Conservation (phyloP, 495 filamentous ascomycete species). For the Lophium mytilinum region DNA sequence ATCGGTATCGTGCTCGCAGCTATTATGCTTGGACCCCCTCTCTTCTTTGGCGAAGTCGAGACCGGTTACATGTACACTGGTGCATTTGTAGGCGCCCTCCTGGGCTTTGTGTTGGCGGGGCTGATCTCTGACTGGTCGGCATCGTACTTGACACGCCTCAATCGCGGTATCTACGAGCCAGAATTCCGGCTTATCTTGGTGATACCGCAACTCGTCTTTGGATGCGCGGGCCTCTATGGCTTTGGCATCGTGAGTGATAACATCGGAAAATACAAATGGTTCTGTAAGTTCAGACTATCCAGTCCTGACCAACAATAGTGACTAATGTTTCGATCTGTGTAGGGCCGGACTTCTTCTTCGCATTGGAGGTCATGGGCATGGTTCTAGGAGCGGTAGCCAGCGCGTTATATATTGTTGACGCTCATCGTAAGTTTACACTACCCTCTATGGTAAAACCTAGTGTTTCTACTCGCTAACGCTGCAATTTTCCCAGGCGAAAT, state of each 20-base stretch:
- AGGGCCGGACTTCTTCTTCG: conserved; percentile 67
- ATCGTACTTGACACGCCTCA: conserved; percentile 58
- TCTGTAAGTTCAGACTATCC: conserved; percentile 22
- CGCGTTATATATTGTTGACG: conserved; percentile 89
- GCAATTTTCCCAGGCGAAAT: conserved; percentile 60
- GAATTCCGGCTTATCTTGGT: conserved; percentile 82
- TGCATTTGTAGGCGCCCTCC: conserved; percentile 72
- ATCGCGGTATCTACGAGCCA: conserved; percentile 79
- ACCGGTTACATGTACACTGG: conserved; percentile 85
- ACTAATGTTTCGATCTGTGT: too few species aligned
- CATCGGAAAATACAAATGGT: conserved; percentile 54
- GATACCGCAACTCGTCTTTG: conserved; percentile 68
- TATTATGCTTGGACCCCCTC: conserved; percentile 70
- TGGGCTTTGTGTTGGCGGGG: conserved; percentile 72
- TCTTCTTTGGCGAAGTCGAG: conserved; percentile 73
- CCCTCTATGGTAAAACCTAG: background rate
- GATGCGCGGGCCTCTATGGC: conserved; percentile 72
- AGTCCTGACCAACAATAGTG: too few species aligned
- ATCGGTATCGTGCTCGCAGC: conserved; percentile 81
- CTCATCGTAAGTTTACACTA: conserved; percentile 58
- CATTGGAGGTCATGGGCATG: conserved; percentile 64
- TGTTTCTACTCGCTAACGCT: background rate
- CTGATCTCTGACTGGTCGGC: conserved; percentile 65
- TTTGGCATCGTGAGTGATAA: conserved; percentile 66
- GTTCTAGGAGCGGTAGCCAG: conserved; percentile 80